phyloP scores from a whole-genome alignment of 257 asterid genomes.

The Sherardia arvensis region DNA sequence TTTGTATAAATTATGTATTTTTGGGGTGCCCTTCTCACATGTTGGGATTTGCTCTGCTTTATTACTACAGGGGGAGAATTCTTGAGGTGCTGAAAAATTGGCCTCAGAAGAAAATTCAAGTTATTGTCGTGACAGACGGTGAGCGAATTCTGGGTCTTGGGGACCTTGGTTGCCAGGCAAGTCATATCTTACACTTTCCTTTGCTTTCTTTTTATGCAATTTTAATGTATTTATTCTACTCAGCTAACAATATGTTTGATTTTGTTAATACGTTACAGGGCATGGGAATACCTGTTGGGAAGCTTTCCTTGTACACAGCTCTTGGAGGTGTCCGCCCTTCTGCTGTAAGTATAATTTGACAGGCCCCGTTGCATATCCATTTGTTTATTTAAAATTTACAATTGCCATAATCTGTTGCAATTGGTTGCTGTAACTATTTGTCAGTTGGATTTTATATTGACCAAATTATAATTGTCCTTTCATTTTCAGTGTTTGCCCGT shows the following conservation, averaged over 20 bases:
- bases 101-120: conserved; percentile 97
- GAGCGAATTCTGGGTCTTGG: conserved; percentile 98
- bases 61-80: conserved; percentile 69
- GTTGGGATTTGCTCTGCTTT: conserved; percentile 15
- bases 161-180: conserved; percentile 98
- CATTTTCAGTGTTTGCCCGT: conserved; percentile 72
- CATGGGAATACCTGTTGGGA: conserved; percentile 97
- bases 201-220: neutral
- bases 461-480: neutral
- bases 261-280: conserved; percentile 42
- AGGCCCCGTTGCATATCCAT: neutral
- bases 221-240: neutral
- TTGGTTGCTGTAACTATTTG: neutral
- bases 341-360: conserved; percentile 33
- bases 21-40: conserved; percentile 9
- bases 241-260: conserved; percentile 8
- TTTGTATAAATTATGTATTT: neutral
- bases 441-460: neutral
- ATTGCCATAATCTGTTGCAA: neutral
- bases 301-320: conserved; percentile 82
- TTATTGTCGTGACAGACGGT: conserved; percentile 94
- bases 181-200: conserved; percentile 1
- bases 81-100: conserved; percentile 91
- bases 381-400: neutral
- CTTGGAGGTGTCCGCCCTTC: conserved; percentile 96